A percentile compares a stretch with the other conserved stretches of the same genome.
phyloP scores from a whole-genome alignment of 129 eudicot genomes.

The Tagetes patula region DNA sequence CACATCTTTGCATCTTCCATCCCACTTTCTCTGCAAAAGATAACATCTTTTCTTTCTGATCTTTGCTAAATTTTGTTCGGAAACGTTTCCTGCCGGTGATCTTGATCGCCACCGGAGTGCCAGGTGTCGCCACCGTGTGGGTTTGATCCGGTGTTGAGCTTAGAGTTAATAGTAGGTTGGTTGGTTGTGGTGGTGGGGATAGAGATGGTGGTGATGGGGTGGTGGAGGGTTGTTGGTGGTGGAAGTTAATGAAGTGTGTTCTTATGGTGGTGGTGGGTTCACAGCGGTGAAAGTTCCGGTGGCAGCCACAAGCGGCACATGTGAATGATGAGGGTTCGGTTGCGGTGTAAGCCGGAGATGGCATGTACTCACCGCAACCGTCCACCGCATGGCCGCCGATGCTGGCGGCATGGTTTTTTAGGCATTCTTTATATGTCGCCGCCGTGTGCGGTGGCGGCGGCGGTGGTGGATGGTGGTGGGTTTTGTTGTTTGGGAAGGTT shows the following conservation, averaged over 20 bases:
- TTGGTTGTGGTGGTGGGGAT: constrained; percentile 46
- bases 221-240: constrained; percentile 34
- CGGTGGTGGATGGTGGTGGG: constrained; percentile 31
- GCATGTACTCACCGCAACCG: constrained; percentile 91
- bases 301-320: constrained; percentile 95
- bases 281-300: constrained; percentile 91
- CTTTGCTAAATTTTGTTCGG: constrained; percentile 70
- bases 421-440: constrained; percentile 55
- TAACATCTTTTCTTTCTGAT: constrained; percentile 76
- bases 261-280: constrained; percentile 41
- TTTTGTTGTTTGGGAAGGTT: constrained; percentile 43
- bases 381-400: constrained; percentile 82
- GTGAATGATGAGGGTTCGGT: constrained; percentile 53
- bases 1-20: constrained; percentile 74
- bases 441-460: constrained; percentile 31
- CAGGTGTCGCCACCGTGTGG: constrained; percentile 41
- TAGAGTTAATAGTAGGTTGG: constrained; percentile 43
- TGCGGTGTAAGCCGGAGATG: constrained; percentile 41
- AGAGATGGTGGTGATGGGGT: constrained; percentile 47
- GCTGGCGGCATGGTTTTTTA: constrained; percentile 80
- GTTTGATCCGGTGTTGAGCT: constrained; percentile 38
- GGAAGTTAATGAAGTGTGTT: constrained; percentile 51
- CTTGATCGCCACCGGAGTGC: constrained; percentile 55
- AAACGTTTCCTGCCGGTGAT: constrained; percentile 55
- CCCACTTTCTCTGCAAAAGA: constrained; percentile 59